phyloP scores from a whole-genome alignment of 1,284 basidiomycete genomes.

The Filobasidium uniguttulatum region DNA sequence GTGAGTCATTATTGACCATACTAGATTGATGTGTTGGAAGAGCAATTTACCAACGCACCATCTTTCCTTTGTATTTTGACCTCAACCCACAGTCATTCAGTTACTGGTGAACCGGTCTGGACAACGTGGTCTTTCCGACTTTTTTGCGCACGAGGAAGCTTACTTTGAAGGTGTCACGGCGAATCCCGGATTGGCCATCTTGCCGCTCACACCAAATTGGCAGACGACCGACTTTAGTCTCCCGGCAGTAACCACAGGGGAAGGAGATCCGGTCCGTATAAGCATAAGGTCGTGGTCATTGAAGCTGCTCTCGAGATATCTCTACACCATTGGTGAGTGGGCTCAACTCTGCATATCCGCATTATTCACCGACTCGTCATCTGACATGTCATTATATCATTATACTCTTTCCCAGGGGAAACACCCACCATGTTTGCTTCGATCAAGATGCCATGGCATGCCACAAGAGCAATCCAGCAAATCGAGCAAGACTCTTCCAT shows the following conservation, averaged over 20 bases:
- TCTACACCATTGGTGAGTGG: constrained; percentile 23
- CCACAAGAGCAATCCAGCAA: background rate
- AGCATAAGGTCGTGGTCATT: constrained; percentile 37
- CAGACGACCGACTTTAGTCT: constrained; percentile 38
- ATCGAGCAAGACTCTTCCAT: background rate
- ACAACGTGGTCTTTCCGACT: constrained; percentile 38
- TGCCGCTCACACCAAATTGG: constrained; percentile 40
- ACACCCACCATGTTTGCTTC: constrained; percentile 20
- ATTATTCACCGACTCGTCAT: background rate
- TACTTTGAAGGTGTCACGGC: constrained; percentile 12
- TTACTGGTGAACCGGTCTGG: constrained; percentile 41
- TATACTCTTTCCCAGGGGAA: constrained; percentile 18
- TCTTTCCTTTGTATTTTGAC: no score
- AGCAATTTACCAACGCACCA: no score
- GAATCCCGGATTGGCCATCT: constrained; percentile 28
- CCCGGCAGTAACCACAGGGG: constrained; percentile 26
- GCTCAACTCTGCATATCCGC: background rate
- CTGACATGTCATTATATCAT: background rate
- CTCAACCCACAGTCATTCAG: constrained; percentile 35
- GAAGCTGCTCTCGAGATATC: constrained; percentile 40
- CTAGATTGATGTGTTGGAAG: background rate
- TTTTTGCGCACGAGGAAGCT: constrained; percentile 36
- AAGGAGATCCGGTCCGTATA: constrained; percentile 13
- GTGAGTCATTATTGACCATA: background rate
- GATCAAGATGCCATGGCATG: background rate